These are phyloP conservation scores for Lecanicillium sp. DNA, from an alignment of 2,329 filamentous ascomycete species.

Conservation along the genomic window DNA sequence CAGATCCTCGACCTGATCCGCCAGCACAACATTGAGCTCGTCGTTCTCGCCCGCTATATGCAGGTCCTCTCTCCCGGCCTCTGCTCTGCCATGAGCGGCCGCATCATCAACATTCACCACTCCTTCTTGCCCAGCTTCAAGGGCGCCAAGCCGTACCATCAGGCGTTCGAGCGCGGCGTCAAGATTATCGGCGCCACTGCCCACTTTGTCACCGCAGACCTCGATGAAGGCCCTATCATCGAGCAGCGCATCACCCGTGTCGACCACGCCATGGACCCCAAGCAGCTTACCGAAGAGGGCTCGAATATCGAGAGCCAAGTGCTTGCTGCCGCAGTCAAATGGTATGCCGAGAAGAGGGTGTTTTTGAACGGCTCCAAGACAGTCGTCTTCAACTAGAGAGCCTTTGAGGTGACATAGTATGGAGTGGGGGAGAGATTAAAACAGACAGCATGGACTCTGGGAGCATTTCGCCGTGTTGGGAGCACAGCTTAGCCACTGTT, in stretches of 20 bases:
- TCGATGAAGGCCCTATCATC: constrained; percentile 83
- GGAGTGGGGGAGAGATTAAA: too few relatives aligned
- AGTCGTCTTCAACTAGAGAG: constrained; percentile 53
- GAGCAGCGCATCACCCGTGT: constrained; percentile 75
- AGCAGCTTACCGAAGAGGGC: constrained; percentile 70
- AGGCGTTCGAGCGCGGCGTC: constrained; percentile 77
- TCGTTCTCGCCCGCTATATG: constrained; percentile 82
- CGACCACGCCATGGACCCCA: constrained; percentile 68
- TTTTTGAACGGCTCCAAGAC: constrained; percentile 76
- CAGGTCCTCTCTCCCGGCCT: constrained; percentile 71
- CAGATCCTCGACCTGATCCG: constrained; percentile 63
- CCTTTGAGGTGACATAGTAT: not conserved
- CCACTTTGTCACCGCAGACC: constrained; percentile 77
- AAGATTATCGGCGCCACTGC: constrained; percentile 85
- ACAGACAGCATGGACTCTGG: too few relatives aligned
- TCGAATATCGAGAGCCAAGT: constrained; percentile 82
- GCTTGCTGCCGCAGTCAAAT: constrained; percentile 73
- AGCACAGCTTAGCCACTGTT: too few relatives aligned
- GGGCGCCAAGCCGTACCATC: constrained; percentile 81
- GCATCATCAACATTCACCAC: constrained; percentile 91
- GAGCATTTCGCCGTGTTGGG: too few relatives aligned
- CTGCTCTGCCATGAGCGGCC: constrained; percentile 72
- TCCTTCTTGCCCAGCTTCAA: constrained; percentile 83
- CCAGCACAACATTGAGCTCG: constrained; percentile 64
- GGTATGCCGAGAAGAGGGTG: constrained; percentile 71